These are phyloP conservation scores for Coprinopsis marcescibilis DNA, from an alignment of 768 basidiomycete genomes.

Conservation along the genomic window DNA sequence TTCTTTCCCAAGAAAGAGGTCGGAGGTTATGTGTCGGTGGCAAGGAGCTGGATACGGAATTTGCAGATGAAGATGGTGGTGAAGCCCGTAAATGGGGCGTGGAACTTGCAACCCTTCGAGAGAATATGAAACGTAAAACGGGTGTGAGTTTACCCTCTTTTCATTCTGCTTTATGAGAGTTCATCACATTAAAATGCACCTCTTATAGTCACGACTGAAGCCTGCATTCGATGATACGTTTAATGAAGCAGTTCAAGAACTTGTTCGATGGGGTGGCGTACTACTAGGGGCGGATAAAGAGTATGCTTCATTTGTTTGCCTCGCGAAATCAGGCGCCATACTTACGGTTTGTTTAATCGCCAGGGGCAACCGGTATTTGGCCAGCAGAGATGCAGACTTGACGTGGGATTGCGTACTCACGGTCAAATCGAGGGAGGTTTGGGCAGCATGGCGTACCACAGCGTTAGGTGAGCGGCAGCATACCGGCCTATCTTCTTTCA, in stretches of 20 bases:
- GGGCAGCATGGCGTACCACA: constrained; percentile 62
- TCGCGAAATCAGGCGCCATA: neutral
- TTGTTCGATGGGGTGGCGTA: constrained; percentile 69
- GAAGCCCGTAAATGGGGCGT: constrained; percentile 78
- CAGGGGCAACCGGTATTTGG: constrained; percentile 71
- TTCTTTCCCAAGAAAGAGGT: constrained; percentile 60
- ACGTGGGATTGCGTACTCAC: constrained; percentile 60
- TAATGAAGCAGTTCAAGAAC: constrained; percentile 71
- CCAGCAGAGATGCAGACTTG: constrained; percentile 65
- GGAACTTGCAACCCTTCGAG: constrained; percentile 51
- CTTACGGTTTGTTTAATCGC: constrained; percentile 10
- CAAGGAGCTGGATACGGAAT: constrained; percentile 18
- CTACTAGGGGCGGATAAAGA: constrained; percentile 56
- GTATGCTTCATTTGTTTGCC: constrained; percentile 37
- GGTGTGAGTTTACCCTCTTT: constrained; percentile 29
- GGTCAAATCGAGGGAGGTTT: constrained; percentile 60
- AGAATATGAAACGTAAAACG: constrained; percentile 51
- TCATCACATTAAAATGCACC: constrained; percentile 7
- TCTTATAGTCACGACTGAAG: constrained; percentile 47
- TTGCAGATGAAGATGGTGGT: constrained; percentile 48
- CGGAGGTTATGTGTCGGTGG: constrained; percentile 58
- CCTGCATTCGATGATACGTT: constrained; percentile 66
- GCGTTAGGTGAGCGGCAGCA: constrained; percentile 47
- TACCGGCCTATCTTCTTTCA: constrained; percentile 12
- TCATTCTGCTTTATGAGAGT: constrained; percentile 13